Conservation (phyloP, 768 basidiomycete genomes). For the Tylopilus subfusipes region DNA sequence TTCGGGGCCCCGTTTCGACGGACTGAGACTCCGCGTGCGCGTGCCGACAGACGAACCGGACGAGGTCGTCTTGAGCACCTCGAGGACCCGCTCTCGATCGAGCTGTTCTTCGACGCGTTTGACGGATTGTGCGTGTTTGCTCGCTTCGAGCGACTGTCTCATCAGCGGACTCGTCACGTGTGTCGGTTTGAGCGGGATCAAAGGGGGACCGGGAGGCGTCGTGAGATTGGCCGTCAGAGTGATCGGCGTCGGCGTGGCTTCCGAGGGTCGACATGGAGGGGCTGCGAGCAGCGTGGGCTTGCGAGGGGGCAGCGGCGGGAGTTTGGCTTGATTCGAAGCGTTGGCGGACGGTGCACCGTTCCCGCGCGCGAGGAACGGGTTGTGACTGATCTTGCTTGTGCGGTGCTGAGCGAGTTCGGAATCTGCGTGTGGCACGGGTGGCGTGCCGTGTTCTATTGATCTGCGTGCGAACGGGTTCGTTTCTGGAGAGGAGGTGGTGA, state of each 20-base stretch:
- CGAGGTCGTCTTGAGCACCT: constrained; percentile 65
- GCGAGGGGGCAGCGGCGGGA: constrained; percentile 34
- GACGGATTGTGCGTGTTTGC: constrained; percentile 64
- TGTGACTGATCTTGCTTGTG: constrained; percentile 25
- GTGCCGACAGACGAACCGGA: constrained; percentile 19
- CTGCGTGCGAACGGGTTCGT: constrained; percentile 29
- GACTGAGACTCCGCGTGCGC: constrained; percentile 32
- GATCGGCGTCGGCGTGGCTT: constrained; percentile 5
- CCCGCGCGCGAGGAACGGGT: constrained; percentile 30
- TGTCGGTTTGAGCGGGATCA: constrained; percentile 24
- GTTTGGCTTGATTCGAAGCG: constrained; percentile 15
- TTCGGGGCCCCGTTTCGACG: constrained; percentile 22
- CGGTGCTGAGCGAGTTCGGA: constrained; percentile 14
- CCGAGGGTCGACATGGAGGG: constrained; percentile 21
- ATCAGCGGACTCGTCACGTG: constrained; percentile 66
- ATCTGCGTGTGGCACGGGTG: background rate
- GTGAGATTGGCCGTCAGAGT: background rate
- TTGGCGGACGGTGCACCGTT: constrained; percentile 1
- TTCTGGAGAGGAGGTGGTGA: constrained; percentile 21
- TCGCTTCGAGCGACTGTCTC: constrained; percentile 70
- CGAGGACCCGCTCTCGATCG: constrained; percentile 66
- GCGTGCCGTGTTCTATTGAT: constrained; percentile 14
- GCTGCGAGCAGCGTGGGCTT: constrained; percentile 30
- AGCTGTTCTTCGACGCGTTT: constrained; percentile 66
- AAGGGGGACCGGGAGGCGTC: constrained; percentile 12